Percentiles rank a stretch among this genome's conserved stretches.
phyloP scores from a whole-genome alignment of 306 rosid species.

The Cucumis melo region DNA sequence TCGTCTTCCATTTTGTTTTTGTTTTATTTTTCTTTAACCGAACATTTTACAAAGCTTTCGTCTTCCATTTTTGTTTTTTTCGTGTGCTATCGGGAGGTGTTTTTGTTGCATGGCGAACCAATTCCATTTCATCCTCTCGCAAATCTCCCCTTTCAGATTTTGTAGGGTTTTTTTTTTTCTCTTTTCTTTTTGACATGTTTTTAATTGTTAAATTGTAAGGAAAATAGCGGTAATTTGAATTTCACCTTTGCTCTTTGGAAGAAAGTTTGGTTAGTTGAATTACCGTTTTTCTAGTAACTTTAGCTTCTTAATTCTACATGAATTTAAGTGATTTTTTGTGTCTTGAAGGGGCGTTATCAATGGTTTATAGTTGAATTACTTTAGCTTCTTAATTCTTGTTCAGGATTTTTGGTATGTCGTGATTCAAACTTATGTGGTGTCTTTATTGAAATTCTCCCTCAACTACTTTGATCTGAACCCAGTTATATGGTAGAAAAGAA shows the following conservation, averaged over 20 bases:
- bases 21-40: no score
- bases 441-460: not conserved
- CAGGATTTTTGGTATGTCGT: not conserved
- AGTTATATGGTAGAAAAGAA: constrained; percentile 79
- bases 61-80: no score
- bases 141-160: constrained; percentile 57
- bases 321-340: not conserved
- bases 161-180: constrained; percentile 32
- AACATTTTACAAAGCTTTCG: no score
- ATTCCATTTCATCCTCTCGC: constrained; percentile 38
- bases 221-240: not conserved
- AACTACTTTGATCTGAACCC: not conserved
- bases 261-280: not conserved
- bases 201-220: not conserved
- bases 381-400: not conserved
- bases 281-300: not conserved
- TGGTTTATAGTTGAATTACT: not conserved
- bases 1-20: no score
- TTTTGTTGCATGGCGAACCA: constrained; percentile 71
- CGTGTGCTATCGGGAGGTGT: no score
- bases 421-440: not conserved
- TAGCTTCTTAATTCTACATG: not conserved
- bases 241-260: not conserved
- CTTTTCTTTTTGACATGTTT: not conserved
- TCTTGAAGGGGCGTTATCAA: not conserved